Evolutionary conservation across 805 yeast species (phyloP), one percentile per base, ranked within the genome.

Genomic region (Kregervanrija delftensis): DNA sequence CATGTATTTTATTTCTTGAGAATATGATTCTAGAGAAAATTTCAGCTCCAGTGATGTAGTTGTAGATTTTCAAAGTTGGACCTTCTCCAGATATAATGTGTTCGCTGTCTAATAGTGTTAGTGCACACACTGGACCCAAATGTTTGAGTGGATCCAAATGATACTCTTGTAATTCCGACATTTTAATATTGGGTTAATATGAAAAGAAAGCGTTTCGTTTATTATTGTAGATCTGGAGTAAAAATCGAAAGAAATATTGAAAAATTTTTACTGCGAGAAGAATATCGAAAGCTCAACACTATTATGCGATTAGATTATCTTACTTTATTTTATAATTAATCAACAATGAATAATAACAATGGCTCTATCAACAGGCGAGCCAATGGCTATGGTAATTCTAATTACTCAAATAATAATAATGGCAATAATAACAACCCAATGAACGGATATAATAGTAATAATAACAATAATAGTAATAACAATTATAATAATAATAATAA

Each of bases 1-100:
- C 85, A 59, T 91, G 97, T 33, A 91, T 80, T 58, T 88, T 90
- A 63, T 87, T 86, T 43, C 79, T 69, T n/a, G 63, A 60, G 59
- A 91, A 85, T 1, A 86, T 61, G 43, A 71, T 69, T 35, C 66
- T 63, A 15, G 65, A 57, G 44, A 57, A 61, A 2, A 77, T 28
- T 15, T 76, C 41, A 38, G 40, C 42, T 12, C 53, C 49, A 0
- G 66, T 57, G 12, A 52, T 56, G 56, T 76, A 68, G 49, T 75
- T 67, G 59, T 76, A 83, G 1, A 79, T 63, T 51, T 76, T 74
- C 43, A 89, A 58, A 11, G 60, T 60, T 2, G 93, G 83, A 0
- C 97, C 97, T 50, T 79, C 76, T 0, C 91, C 96, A 2, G 78
- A 81, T 5, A 77, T 60, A 1, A 82, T 60, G 0, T 66, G 51